These are phyloP conservation scores for Rhizophora mangle DNA, from an alignment of 345 rosid species.

Conservation along the genomic window DNA sequence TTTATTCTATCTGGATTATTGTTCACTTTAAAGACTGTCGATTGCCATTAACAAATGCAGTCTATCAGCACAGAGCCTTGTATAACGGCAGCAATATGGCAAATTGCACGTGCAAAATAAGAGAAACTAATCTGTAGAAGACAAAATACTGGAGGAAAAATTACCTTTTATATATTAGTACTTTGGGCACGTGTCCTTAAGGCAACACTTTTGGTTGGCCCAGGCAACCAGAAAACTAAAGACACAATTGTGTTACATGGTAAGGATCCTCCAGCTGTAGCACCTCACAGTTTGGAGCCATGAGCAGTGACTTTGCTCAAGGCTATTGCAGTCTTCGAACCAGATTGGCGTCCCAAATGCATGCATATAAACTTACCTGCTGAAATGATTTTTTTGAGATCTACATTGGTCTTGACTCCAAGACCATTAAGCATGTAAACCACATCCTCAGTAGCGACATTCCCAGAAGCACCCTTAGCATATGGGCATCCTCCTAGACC, in stretches of 20 bases:
- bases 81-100: too few species aligned
- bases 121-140: too few species aligned
- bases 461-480: conserved; percentile 78
- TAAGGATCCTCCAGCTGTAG: too few species aligned
- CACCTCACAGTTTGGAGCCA: conserved; percentile 61
- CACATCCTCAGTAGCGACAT: conserved; percentile 73
- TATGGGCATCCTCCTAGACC: conserved; percentile 83
- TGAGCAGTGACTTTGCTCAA: conserved; percentile 44
- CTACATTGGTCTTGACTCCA: conserved; percentile 64
- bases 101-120: too few species aligned
- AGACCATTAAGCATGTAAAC: conserved; percentile 81
- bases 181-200: too few species aligned
- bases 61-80: too few species aligned
- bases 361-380: conserved; percentile 66
- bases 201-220: too few species aligned
- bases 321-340: conserved; percentile 63
- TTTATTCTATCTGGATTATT: too few species aligned
- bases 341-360: conserved; percentile 55
- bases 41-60: too few species aligned
- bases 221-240: not conserved
- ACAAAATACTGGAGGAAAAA: too few species aligned
- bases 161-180: too few species aligned
- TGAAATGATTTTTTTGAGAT: conserved; percentile 48
- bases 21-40: too few species aligned
- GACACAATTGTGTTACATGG: not conserved